These are phyloP conservation scores for Odonthalia washingtoniensis DNA, from an alignment of 31 red algal species.

Conservation along the genomic window DNA sequence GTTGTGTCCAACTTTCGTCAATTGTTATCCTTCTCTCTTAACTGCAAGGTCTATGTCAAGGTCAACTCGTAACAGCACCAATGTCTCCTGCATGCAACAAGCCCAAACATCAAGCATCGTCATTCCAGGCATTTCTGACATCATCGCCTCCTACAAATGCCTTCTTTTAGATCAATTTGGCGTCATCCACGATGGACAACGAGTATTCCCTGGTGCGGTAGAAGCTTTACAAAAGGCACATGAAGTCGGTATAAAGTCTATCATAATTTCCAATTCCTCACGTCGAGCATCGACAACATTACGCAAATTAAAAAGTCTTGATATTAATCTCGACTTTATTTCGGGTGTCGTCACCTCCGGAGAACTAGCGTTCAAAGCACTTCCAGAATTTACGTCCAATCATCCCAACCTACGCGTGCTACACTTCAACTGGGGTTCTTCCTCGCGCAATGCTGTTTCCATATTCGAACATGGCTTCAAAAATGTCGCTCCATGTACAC, in stretches of 20 bases:
- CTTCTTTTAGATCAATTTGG: conserved; percentile 92
- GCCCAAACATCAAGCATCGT: neutral
- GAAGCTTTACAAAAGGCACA: conserved; percentile 54
- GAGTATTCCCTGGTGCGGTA: conserved; percentile 64
- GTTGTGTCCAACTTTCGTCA: too few species aligned
- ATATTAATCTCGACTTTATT: conserved; percentile 30
- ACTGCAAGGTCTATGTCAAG: too few species aligned
- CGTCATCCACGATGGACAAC: conserved; percentile 83
- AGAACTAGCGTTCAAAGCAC: conserved; percentile 52
- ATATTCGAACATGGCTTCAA: conserved; percentile 42
- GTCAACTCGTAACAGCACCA: too few species aligned
- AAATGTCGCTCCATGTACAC: neutral
- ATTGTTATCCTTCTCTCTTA: too few species aligned
- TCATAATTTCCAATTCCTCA: conserved; percentile 85
- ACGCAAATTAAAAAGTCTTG: conserved; percentile 59
- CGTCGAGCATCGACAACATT: conserved; percentile 26
- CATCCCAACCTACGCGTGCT: conserved; percentile 59
- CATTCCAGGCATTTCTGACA: conserved; percentile 43
- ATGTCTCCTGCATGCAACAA: too few species aligned
- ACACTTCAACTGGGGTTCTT: conserved; percentile 76
- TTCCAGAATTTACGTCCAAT: conserved; percentile 30
- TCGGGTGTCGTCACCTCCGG: conserved; percentile 74
- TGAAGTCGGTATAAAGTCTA: conserved; percentile 52
- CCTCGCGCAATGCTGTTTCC: conserved; percentile 43
- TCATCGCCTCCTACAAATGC: conserved; percentile 59